These are phyloP conservation scores for Mayamaea pseudoterrestris DNA, from an alignment of 108 stramenopile genomes.

Conservation along the genomic window DNA sequence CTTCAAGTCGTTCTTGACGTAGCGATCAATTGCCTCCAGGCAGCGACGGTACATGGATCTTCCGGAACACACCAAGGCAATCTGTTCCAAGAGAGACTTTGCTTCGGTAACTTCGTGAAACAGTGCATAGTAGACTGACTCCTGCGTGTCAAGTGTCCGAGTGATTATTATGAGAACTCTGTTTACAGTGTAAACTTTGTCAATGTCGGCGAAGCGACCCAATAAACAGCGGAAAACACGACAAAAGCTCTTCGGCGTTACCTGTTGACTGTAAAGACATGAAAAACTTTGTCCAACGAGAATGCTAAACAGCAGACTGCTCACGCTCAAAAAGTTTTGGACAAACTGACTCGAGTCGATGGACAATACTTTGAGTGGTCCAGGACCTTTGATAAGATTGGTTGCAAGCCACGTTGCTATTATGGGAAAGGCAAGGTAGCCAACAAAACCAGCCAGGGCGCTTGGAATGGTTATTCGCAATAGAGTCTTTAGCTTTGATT, in stretches of 20 bases:
- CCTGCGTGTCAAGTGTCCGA: too few relatives aligned
- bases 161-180: too few relatives aligned
- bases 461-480: too few relatives aligned
- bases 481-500: too few relatives aligned
- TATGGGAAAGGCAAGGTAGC: too few relatives aligned
- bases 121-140: slow-evolving; percentile 68
- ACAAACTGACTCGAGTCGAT: slow-evolving; percentile 77
- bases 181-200: slow-evolving; percentile 1
- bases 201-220: neutral
- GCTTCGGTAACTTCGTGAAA: slow-evolving; percentile 80
- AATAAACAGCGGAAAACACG: neutral
- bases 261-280: slow-evolving; percentile 50
- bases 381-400: slow-evolving; percentile 55
- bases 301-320: slow-evolving; percentile 63
- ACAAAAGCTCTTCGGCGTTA: neutral
- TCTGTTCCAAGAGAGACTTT: slow-evolving; percentile 75
- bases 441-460: too few relatives aligned
- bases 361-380: slow-evolving; percentile 63
- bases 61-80: slow-evolving; percentile 74
- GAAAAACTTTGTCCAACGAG: slow-evolving; percentile 81
- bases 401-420: too few relatives aligned
- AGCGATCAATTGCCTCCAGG: slow-evolving; percentile 45
- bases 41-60: slow-evolving; percentile 56
- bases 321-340: slow-evolving; percentile 74
- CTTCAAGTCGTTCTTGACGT: slow-evolving; percentile 60